Percentiles rank a stretch among this genome's conserved stretches.
These are phyloP conservation scores for Teunomyces cretensis DNA, from an alignment of 805 yeast genomes.

Conservation along the genomic window DNA sequence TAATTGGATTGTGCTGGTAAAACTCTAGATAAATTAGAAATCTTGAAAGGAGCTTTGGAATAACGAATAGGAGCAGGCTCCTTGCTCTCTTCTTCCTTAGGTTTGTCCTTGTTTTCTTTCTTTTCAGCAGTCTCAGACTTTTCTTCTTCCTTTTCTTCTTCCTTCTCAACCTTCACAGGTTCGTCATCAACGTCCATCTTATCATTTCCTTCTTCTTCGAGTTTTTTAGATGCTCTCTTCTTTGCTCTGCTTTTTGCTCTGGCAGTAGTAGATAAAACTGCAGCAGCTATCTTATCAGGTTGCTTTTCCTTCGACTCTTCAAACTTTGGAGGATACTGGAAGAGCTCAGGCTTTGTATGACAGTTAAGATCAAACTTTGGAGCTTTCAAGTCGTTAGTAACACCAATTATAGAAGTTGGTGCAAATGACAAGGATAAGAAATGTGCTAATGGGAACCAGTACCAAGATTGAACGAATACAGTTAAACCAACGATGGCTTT, in stretches of 20 bases:
- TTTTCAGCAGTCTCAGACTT: conserved; percentile 8
- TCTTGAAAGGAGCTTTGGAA: conserved; percentile 62
- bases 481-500: conserved; percentile 91
- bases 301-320: conserved; percentile 79
- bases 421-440: conserved; percentile 88
- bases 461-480: conserved; percentile 92
- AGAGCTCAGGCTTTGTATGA: conserved; percentile 74
- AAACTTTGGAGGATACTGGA: conserved; percentile 85
- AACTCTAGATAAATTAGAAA: conserved; percentile 82
- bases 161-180: conserved; percentile 13
- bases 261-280: conserved; percentile 90
- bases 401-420: conserved; percentile 88
- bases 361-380: conserved; percentile 83
- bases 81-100: conserved; percentile 29
- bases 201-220: conserved; percentile 47
- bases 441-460: conserved; percentile 97
- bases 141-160: conserved; percentile 16
- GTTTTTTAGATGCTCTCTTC: conserved; percentile 53
- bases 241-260: conserved; percentile 92
- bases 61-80: conserved; percentile 49
- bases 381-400: conserved; percentile 73
- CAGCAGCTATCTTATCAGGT: conserved; percentile 87
- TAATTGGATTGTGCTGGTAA: conserved; percentile 85
- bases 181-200: conserved; percentile 44
- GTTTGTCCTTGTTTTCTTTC: conserved; percentile 11